Evolutionary conservation across 164 flowering plant species (phyloP).

Genomic region (Stephania japonica): DNA sequence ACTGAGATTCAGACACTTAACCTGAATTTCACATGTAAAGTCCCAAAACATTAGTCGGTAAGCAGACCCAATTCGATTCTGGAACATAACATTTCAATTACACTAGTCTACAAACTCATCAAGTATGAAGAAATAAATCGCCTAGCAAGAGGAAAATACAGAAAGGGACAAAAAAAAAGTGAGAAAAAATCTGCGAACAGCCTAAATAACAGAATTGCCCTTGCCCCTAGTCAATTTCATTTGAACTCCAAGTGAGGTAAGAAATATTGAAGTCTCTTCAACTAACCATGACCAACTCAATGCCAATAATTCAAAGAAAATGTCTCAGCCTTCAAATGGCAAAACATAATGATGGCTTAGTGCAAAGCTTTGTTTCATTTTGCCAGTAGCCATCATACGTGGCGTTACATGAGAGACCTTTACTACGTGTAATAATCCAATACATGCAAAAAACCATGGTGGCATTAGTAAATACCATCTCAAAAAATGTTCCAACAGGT

Average conservation of each 20-base stretch:
- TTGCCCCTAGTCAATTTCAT: no score
- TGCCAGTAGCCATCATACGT: no score
- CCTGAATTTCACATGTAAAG: neutral
- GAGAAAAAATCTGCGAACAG: neutral
- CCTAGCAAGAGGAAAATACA: neutral
- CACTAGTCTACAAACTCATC: neutral
- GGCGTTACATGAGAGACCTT: no score
- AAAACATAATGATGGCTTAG: no score
- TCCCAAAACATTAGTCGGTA: neutral
- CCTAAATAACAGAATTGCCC: no score
- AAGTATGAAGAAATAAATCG: neutral
- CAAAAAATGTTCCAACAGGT: neutral
- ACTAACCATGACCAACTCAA: neutral
- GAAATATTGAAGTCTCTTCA: neutral
- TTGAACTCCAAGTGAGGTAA: neutral
- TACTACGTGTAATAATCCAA: no score
- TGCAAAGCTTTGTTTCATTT: no score
- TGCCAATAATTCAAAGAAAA: neutral
- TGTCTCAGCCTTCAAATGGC: neutral
- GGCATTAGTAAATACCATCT: no score
- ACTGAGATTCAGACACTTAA: conserved; percentile 7
- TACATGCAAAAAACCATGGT: neutral
- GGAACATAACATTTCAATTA: neutral
- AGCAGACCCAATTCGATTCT: neutral
- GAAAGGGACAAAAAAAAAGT: neutral